Evolutionary conservation across 345 rosid species (phyloP).

Genomic region (Turnera subulata): DNA sequence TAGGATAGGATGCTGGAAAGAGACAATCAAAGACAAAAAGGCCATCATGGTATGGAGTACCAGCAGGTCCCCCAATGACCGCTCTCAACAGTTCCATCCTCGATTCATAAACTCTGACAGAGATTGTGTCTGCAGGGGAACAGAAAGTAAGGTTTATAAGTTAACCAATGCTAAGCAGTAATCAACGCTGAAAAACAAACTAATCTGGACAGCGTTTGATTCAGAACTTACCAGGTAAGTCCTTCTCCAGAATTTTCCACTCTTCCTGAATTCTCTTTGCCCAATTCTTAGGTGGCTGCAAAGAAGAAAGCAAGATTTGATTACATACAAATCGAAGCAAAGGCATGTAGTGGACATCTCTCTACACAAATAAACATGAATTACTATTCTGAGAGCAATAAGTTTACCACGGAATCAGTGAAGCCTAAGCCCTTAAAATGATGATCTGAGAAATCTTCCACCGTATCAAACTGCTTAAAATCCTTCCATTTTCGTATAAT

Average conservation of each 20-base stretch:
- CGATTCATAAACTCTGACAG: constrained; percentile 50
- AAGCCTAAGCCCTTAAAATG: constrained; percentile 27
- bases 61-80: constrained; percentile 50
- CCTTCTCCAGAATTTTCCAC: constrained; percentile 49
- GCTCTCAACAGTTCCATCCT: constrained; percentile 59
- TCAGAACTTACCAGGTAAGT: constrained; percentile 44
- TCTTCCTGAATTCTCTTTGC: constrained; percentile 47
- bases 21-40: constrained; percentile 60
- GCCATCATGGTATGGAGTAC: constrained; percentile 68
- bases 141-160: not conserved
- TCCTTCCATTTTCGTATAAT: constrained; percentile 12
- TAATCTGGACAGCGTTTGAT: not conserved
- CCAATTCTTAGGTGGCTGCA: constrained; percentile 42
- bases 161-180: no score
- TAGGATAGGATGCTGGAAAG: constrained; percentile 47
- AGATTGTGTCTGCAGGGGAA: constrained; percentile 34
- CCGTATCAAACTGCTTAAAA: constrained; percentile 50
- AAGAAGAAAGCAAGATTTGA: not conserved
- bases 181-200: no score
- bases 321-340: not conserved
- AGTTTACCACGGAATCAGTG: no score
- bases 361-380: no score
- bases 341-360: not conserved
- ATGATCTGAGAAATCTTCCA: constrained; percentile 51
- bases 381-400: no score